phyloP scores from a whole-genome alignment of 176 grass and related monocot species.

The Juncus effusus region DNA sequence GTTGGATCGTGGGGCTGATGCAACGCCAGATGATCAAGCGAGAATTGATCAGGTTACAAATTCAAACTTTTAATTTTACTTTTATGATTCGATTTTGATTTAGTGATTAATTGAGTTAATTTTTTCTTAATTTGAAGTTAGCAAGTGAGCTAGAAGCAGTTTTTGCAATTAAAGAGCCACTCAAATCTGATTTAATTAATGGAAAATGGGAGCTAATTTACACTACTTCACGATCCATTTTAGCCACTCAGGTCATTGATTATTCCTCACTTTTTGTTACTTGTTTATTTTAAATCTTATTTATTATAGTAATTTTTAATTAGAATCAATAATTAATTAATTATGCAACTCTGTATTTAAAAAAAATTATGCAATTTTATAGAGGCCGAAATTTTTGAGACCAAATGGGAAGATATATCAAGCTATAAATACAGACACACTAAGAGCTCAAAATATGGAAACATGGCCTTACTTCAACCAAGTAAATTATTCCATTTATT shows the following conservation, averaged over 20 bases:
- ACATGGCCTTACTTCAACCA: conserved; percentile 91
- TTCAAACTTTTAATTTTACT: background rate
- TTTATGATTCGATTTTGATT: background rate
- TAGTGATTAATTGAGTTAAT: background rate
- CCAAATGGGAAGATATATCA: conserved; percentile 85
- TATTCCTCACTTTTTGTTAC: background rate
- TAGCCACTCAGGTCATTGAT: conserved; percentile 56
- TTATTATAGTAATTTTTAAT: background rate
- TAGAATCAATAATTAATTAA: background rate
- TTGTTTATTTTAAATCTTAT: background rate
- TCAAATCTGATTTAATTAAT: conserved; percentile 84
- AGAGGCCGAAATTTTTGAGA: conserved; percentile 88
- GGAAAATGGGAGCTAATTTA: conserved; percentile 93
- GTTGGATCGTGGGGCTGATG: conserved; percentile 72
- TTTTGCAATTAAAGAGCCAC: conserved; percentile 63
- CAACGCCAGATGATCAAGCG: conserved; percentile 52
- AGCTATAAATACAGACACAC: conserved; percentile 69
- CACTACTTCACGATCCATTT: conserved; percentile 76
- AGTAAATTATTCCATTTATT: conserved; percentile 38
- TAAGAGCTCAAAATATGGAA: conserved; percentile 86
- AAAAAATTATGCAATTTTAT: conserved; percentile 15
- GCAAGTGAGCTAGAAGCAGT: conserved; percentile 55
- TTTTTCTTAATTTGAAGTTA: conserved; percentile 35
- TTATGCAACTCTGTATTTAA: no score
- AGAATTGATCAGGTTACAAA: conserved; percentile 50